phyloP scores from a whole-genome alignment of 163 green algal species.

The Scenedesmus sp. region DNA sequence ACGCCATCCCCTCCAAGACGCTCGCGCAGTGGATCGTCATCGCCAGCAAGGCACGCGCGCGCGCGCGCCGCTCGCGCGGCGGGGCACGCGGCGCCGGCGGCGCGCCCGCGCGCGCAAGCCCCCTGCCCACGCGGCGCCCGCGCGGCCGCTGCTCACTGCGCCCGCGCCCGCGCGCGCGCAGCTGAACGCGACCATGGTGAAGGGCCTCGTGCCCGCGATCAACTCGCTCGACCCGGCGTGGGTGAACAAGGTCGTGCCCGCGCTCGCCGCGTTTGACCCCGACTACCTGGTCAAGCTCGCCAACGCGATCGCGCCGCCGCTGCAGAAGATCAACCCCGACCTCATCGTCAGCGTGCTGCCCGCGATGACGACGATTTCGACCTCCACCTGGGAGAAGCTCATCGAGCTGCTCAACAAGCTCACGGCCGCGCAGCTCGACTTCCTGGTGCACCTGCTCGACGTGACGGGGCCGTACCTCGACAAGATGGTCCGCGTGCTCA shows the following conservation, averaged over 20 bases:
- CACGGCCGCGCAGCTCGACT: slow-evolving; percentile 30
- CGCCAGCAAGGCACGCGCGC: background rate
- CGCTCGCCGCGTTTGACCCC: background rate
- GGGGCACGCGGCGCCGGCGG: too few species aligned
- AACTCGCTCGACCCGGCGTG: slow-evolving; percentile 16
- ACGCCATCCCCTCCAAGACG: background rate
- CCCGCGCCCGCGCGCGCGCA: background rate
- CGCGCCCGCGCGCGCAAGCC: background rate
- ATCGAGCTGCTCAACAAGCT: slow-evolving; percentile 25
- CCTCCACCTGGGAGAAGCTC: slow-evolving; percentile 1
- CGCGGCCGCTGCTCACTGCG: background rate
- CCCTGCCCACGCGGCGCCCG: background rate
- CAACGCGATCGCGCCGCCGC: slow-evolving; percentile 6
- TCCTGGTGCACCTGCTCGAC: slow-evolving; percentile 41
- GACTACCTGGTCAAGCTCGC: slow-evolving; percentile 33
- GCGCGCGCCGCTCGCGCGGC: too few species aligned
- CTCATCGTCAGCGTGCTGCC: slow-evolving; percentile 17
- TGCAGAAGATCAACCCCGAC: slow-evolving; percentile 19
- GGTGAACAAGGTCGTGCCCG: slow-evolving; percentile 43
- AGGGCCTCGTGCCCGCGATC: slow-evolving; percentile 16
- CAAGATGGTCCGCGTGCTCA: slow-evolving; percentile 33
- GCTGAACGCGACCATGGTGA: background rate
- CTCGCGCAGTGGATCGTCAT: slow-evolving; percentile 4
- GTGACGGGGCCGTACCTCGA: slow-evolving; percentile 36
- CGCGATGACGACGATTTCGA: slow-evolving; percentile 1